A percentile compares a stretch with the other conserved stretches of the same genome.
Evolutionary conservation across 805 yeast genomes (phyloP).

Genomic region (Sungouiella blattae): DNA sequence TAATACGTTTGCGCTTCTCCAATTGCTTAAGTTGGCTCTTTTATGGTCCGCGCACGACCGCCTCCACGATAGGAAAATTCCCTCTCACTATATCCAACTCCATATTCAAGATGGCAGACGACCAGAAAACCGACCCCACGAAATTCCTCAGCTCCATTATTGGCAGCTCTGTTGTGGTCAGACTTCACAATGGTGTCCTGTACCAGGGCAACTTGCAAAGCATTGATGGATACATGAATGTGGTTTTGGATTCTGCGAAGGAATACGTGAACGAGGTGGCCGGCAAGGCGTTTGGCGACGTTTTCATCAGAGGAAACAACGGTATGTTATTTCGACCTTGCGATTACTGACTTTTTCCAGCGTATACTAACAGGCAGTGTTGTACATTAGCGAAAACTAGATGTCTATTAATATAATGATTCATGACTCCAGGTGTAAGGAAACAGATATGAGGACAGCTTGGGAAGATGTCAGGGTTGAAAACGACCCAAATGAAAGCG

Average conservation of each 20-base stretch:
- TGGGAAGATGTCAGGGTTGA: no score
- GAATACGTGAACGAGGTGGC: slow-evolving; percentile 55
- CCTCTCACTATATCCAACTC: no score
- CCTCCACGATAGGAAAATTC: no score
- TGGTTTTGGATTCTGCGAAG: slow-evolving; percentile 73
- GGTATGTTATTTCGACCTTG: slow-evolving; percentile 45
- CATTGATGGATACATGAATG: slow-evolving; percentile 96
- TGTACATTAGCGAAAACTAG: slow-evolving; percentile 40
- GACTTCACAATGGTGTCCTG: slow-evolving; percentile 81
- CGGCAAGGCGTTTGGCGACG: slow-evolving; percentile 62
- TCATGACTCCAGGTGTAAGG: not conserved
- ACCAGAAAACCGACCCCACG: slow-evolving; percentile 56
- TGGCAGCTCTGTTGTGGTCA: slow-evolving; percentile 77
- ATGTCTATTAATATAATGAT: slow-evolving; percentile 1
- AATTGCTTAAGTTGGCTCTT: no score
- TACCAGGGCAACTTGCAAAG: slow-evolving; percentile 66
- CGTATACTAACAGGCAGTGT: slow-evolving; percentile 34
- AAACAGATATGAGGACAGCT: not conserved
- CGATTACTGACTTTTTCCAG: not conserved
- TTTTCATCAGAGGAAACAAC: slow-evolving; percentile 82
- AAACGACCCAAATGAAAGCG: no score
- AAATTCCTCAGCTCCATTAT: slow-evolving; percentile 74
- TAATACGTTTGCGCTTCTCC: no score
- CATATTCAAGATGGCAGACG: slow-evolving; percentile 2
- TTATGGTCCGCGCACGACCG: not conserved